Evolutionary conservation across 1,284 basidiomycete species (phyloP).

Genomic region (Rhodotorula sp.): DNA sequence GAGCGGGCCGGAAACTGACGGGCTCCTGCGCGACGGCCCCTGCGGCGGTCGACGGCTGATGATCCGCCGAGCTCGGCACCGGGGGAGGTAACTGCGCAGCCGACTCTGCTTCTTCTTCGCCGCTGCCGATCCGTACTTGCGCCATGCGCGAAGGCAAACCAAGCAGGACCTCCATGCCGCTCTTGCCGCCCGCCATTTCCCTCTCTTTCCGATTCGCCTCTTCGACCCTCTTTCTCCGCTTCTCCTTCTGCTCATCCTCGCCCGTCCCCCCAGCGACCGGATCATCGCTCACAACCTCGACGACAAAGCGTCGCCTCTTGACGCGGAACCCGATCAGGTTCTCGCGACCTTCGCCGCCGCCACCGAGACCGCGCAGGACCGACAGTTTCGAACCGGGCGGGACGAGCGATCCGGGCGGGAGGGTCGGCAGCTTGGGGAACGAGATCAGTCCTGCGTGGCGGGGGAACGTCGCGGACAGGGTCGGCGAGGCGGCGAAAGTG

Average conservation of each 20-base stretch:
- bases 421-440: conserved; percentile 65
- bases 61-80: not conserved
- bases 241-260: conserved; percentile 36
- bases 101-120: conserved; percentile 6
- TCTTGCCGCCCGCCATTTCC: conserved; percentile 39
- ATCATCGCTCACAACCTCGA: conserved; percentile 91
- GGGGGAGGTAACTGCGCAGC: not conserved
- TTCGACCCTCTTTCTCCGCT: conserved; percentile 31
- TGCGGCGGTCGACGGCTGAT: not conserved
- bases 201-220: conserved; percentile 35
- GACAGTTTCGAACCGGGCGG: conserved; percentile 74
- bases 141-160: conserved; percentile 7
- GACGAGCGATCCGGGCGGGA: conserved; percentile 59
- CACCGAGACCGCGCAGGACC: conserved; percentile 61
- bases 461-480: conserved; percentile 67
- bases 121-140: conserved; percentile 31
- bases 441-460: conserved; percentile 79
- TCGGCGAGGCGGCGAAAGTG: conserved; percentile 73
- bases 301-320: conserved; percentile 77
- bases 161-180: conserved; percentile 40
- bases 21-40: not conserved
- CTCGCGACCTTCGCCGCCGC: conserved; percentile 58
- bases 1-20: not conserved
- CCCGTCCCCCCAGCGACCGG: conserved; percentile 54
- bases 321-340: conserved; percentile 96